Conservation (phyloP, 345 rosid species). For the Bruguiera parviflora region DNA sequence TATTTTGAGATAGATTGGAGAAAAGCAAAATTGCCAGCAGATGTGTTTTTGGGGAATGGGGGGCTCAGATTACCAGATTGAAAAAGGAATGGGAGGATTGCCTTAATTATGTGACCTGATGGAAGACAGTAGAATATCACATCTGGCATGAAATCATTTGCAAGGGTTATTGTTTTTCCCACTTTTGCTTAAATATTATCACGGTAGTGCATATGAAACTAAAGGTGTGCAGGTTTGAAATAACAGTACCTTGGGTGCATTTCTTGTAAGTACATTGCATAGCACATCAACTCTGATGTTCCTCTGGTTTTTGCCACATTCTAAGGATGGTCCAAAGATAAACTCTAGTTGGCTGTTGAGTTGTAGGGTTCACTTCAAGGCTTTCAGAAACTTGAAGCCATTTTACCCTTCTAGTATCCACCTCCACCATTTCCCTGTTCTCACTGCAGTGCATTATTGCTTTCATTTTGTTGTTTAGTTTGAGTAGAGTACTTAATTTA, state of each 20-base stretch:
- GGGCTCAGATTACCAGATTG: no score
- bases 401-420: not conserved
- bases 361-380: not conserved
- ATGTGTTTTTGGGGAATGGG: not conserved
- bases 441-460: not conserved
- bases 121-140: not conserved
- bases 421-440: not conserved
- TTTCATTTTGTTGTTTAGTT: not conserved
- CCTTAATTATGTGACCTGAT: not conserved
- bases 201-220: no score
- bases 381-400: not conserved
- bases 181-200: no score
- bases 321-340: not conserved
- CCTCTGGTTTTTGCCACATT: no score
- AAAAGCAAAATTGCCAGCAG: no score
- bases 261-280: no score
- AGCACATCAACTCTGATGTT: no score
- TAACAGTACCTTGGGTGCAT: no score
- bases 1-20: not conserved
- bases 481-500: slow-evolving; percentile 1
- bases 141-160: not conserved
- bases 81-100: not conserved
- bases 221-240: no score
- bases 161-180: not conserved
- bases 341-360: not conserved